Evolutionary conservation across 768 basidiomycete species (phyloP), one percentile per base, ranked within the genome.

Genomic region (Russula sp.): DNA sequence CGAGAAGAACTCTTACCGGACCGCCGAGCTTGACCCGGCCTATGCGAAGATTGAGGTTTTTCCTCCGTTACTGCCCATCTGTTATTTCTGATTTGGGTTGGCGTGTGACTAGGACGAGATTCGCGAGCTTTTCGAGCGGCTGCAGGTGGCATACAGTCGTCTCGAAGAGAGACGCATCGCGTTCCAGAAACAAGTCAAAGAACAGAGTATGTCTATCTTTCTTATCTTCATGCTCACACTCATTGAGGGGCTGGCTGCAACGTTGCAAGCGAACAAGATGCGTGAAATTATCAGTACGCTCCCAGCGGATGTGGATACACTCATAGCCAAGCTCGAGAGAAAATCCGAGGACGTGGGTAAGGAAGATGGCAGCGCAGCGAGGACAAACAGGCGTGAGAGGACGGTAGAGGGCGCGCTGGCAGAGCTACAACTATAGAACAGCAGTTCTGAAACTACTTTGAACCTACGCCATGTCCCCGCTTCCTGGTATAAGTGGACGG

Each of bases 41-140:
- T 60, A 59, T n/a, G 32, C 52, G 18, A 59, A 55, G 40, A 64
- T 64, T 31, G 57, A 64, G 63, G 63, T 64, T 20, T 22, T 40
- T 34, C 44, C 6, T 11, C 50, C 16, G 7, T 11, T 14, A 10
- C 16, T 48, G 31, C 18, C 42, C 34, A 31, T 5, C 13, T n/a
- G 18, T 18, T 27, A 18, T 47, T 31, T 42, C 40, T 52, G 16
- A 60, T 10, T 32, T 51, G 47, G 32, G 47, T 42, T 47, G n/a
- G 4, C 14, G 7, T n/a, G 31, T 18, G 16, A 53, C 18, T 42
- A 63, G 62, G 57, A 11, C 5, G 57, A 59, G 4, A 42, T 49
- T 8, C 37, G 20, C 10, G 52, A 52, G 13, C 35, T 59, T n/a
- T 55, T 54, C 32, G 62, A 63, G 22, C 45, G 45, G 47, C 47